These are phyloP conservation scores for Aaosphaeria arxii DNA, from an alignment of 2,329 filamentous ascomycete species.

Conservation along the genomic window DNA sequence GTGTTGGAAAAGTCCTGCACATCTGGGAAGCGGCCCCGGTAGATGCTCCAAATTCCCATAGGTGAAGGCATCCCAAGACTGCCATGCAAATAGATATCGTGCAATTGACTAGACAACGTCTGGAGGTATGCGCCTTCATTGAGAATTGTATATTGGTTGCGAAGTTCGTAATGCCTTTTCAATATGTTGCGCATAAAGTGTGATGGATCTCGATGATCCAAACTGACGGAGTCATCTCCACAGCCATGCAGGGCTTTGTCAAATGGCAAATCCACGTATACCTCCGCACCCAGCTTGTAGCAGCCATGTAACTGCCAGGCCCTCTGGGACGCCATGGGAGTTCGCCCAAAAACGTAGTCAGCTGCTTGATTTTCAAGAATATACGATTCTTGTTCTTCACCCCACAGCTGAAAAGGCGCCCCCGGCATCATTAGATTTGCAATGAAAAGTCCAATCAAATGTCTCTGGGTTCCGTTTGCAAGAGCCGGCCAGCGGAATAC, in stretches of 20 bases:
- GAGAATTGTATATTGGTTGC: slow-evolving; percentile 54
- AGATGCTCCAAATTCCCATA: slow-evolving; percentile 55
- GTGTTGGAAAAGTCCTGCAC: slow-evolving; percentile 50
- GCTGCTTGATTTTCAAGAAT: slow-evolving; percentile 61
- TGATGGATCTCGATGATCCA: slow-evolving; percentile 62
- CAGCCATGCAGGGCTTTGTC: slow-evolving; percentile 55
- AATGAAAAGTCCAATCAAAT: slow-evolving; percentile 58
- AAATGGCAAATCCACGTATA: slow-evolving; percentile 59
- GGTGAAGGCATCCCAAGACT: slow-evolving; percentile 16
- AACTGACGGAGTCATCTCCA: slow-evolving; percentile 54
- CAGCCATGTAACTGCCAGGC: slow-evolving; percentile 67
- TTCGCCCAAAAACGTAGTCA: slow-evolving; percentile 65
- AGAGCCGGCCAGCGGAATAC: slow-evolving; percentile 64
- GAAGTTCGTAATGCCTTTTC: slow-evolving; percentile 61
- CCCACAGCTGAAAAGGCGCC: slow-evolving; percentile 60
- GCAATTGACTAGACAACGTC: slow-evolving; percentile 56
- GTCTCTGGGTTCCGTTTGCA: slow-evolving; percentile 54
- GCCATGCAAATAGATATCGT: slow-evolving; percentile 16
- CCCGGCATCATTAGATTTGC: slow-evolving; percentile 60
- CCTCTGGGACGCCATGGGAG: slow-evolving; percentile 58
- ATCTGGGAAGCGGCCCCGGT: slow-evolving; percentile 49
- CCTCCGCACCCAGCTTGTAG: slow-evolving; percentile 54
- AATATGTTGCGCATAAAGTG: slow-evolving; percentile 60
- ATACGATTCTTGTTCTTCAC: slow-evolving; percentile 65
- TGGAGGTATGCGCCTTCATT: slow-evolving; percentile 58